A percentile compares a stretch with the other conserved stretches of the same genome.
Conservation (phyloP, 805 yeast genomes). For the Lachancea waltii region DNA sequence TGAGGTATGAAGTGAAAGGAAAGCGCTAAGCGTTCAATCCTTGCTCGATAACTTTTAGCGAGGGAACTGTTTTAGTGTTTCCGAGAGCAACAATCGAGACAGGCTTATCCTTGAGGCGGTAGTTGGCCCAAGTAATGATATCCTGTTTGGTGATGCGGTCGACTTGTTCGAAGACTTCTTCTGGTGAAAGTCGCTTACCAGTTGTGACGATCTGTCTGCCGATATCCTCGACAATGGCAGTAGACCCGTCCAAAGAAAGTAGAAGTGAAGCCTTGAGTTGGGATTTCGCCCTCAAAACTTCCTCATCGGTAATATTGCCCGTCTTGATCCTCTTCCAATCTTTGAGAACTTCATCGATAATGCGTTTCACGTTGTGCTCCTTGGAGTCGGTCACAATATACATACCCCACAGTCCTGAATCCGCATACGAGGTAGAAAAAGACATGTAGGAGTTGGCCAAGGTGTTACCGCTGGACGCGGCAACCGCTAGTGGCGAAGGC, state of each 20-base stretch:
- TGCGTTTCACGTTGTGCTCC: constrained; percentile 53
- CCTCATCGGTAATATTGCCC: constrained; percentile 74
- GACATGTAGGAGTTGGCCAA: constrained; percentile 94
- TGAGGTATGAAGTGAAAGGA: constrained; percentile 1
- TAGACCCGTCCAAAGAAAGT: constrained; percentile 86
- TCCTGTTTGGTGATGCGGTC: constrained; percentile 73
- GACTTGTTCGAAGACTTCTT: constrained; percentile 51
- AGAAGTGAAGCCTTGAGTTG: constrained; percentile 89
- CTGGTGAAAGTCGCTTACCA: constrained; percentile 52
- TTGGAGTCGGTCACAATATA: constrained; percentile 78
- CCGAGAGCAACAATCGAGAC: constrained; percentile 91
- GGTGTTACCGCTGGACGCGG: constrained; percentile 45
- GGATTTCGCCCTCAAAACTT: constrained; percentile 90
- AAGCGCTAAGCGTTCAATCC: constrained; percentile 13
- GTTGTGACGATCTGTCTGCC: constrained; percentile 97
- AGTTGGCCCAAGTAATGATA: constrained; percentile 82
- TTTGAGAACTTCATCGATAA: constrained; percentile 66
- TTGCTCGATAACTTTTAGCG: constrained; percentile 52
- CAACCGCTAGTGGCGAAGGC: constrained; percentile 74
- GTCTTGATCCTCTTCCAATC: constrained; percentile 86
- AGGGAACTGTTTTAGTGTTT: constrained; percentile 64
- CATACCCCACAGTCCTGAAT: constrained; percentile 96
- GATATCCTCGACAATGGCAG: constrained; percentile 95
- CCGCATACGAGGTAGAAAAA: constrained; percentile 93
- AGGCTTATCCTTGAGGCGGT: constrained; percentile 69